Evolutionary conservation across 345 rosid species (phyloP).

Genomic region (Brassica incana): DNA sequence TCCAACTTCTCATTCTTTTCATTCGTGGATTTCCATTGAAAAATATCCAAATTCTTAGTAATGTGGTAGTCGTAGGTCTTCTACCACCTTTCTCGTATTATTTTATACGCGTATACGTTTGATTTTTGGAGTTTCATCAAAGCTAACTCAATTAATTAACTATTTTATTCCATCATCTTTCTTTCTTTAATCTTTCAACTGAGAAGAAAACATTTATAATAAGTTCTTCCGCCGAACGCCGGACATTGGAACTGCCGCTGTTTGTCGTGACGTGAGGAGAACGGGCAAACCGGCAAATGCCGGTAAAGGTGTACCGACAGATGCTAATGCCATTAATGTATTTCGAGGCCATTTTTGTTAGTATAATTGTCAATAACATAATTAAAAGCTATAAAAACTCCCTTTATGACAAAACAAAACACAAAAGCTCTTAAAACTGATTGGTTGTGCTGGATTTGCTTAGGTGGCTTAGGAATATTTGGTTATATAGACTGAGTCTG

Average conservation of each 20-base stretch:
- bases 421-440: conserved; percentile 12
- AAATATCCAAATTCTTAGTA: conserved; percentile 21
- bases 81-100: conserved; percentile 22
- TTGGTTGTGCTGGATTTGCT: conserved; percentile 24
- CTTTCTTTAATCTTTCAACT: background rate
- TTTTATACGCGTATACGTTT: conserved; percentile 27
- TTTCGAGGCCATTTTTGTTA: conserved; percentile 8
- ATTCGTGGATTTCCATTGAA: conserved; percentile 15
- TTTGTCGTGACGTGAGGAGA: conserved; percentile 35
- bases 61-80: conserved; percentile 38
- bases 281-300: conserved; percentile 32
- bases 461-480: conserved; percentile 41
- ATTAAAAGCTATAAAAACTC: conserved; percentile 7
- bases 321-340: conserved; percentile 28
- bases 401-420: conserved; percentile 33
- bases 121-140: conserved; percentile 23
- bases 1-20: conserved; percentile 19
- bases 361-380: conserved; percentile 18
- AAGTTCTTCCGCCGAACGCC: conserved; percentile 45
- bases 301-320: conserved; percentile 35
- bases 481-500: conserved; percentile 32
- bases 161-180: conserved; percentile 5
- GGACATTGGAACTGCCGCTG: conserved; percentile 43
- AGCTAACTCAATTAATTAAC: conserved; percentile 19
- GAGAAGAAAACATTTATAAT: background rate